Evolutionary conservation across 192 early-diverging fungal species (phyloP), one percentile per base, ranked within the genome.

Genomic region (Linderina pennispora): DNA sequence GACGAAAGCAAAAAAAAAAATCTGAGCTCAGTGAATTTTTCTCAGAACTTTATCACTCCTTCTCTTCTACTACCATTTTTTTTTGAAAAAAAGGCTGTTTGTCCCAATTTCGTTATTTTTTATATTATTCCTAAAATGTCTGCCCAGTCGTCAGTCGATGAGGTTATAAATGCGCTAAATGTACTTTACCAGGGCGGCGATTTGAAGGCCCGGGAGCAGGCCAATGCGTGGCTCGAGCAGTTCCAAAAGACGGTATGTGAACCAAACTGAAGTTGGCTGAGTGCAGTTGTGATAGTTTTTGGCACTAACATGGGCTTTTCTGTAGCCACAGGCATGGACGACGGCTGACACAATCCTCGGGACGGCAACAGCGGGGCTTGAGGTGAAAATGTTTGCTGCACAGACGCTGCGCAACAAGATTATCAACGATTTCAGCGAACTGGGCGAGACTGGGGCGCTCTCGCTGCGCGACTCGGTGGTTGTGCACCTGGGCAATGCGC

Each of bases 321-420:
- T 49, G 8, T 70, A 91, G 87, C 64, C 78, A 6, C 77, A 83
- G 47, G 89, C 94, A 40, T 97, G 94, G 94, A 66, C 77, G n/a
- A 81, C 82, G 1, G 74, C 87, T 4, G 88, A 91, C 48, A 57
- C 75, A 18, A 62, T 97, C 3, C 65, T 97, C 13, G 78, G 77
- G 35, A 50, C 73, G 18, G 69, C 77, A 2, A 64, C 58, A 5
- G 44, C 78, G 19, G 75, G 76, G 3, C 43, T 55, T 1, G 87
- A 90, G 42, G 65, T 70, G 10, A 77, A 81, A 43, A 54, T 93
- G 4, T 97, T 97, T 83, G 88, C 92, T 2, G 94, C 94, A 7
- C 94, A 97, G 63, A 97, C 89, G 11, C 72, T 97, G 40, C 75
- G 91, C 19, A 84, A 89, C 66, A 97, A 97, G 85, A 85, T 94